Percentiles rank a stretch among this genome's conserved stretches.
Conservation (phyloP, 192 early-diverging fungal genomes). For the Paraglomus occultum region DNA sequence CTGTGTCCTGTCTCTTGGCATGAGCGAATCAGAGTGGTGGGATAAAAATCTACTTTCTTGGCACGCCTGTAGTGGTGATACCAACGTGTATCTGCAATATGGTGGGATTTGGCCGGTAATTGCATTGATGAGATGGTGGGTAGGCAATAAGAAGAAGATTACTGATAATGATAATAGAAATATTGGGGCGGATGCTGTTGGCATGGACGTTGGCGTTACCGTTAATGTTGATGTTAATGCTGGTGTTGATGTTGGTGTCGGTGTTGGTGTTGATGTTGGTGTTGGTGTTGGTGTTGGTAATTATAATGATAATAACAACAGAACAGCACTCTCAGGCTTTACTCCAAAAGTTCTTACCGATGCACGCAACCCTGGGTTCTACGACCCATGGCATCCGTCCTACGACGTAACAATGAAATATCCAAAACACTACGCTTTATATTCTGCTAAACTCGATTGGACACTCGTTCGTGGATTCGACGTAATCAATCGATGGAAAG, state of each 20-base stretch:
- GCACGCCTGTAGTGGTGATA: conserved; percentile 42
- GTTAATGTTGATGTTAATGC: neutral
- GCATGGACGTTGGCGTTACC: too few species aligned
- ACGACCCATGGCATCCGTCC: conserved; percentile 63
- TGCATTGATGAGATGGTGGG: too few species aligned
- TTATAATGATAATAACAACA: neutral
- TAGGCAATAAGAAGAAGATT: neutral
- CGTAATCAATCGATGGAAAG: conserved; percentile 50
- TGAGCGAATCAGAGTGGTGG: conserved; percentile 71
- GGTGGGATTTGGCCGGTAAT: conserved; percentile 30
- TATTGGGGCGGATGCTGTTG: too few species aligned
- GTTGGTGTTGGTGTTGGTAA: neutral
- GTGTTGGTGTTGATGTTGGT: neutral
- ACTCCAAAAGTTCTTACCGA: conserved; percentile 39
- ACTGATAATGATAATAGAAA: neutral
- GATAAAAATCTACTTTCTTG: conserved; percentile 56
- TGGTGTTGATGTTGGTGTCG: neutral
- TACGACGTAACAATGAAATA: conserved; percentile 66
- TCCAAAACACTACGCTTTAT: conserved; percentile 58
- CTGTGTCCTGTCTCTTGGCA: conserved; percentile 60
- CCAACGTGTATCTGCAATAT: conserved; percentile 40
- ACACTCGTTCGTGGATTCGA: conserved; percentile 59
- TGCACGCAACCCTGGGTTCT: conserved; percentile 73
- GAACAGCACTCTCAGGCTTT: conserved; percentile 41
- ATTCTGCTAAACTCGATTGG: conserved; percentile 74